Base-by-base conservation (phyloP, 805 yeast genomes). In the Wickerhamiella slavikovae region DNA sequence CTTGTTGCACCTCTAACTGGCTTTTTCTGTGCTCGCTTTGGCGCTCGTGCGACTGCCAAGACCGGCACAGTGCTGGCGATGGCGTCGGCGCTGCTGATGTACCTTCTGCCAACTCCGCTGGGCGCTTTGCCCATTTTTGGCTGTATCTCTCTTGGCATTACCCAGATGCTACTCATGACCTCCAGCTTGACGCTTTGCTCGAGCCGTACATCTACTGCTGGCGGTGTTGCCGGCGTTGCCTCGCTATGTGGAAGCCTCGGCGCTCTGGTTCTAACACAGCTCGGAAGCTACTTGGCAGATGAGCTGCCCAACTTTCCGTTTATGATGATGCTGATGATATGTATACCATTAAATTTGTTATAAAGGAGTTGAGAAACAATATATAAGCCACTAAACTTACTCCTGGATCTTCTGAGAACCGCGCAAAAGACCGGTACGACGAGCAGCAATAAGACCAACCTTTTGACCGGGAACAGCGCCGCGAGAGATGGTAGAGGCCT, bases 391-490 rank as follows among this genome's bases (percentile, higher is more conserved):
- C n/a, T 15, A 25, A 51, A 45, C 50, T 63, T 69, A 70, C 52
- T 70, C 78, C 67, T 68, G 70, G 56, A 71, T 70, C 72, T 79
- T 82, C 70, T 83, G 94, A 58, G 96, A 79, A 82, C 96, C 96
- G 69, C 96, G 82, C 65, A 83, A 75, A 64, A 83, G 77, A 85
- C 98, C 98, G 56, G 96, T 85, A 76, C 98, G 82, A 80, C 98
- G 82, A 63, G 98, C 98, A 56, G 98, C 98, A 63, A 85, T 89
- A 62, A 85, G 80, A 85, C 98, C 98, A 61, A 91, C 93, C 91
- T 85, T 85, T 72, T 85, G 98, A 79, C 98, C 98, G 56, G 98
- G 69, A 61, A 85, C 96, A 49, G 96, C 95, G 65, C 93, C 93
- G 77, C 96, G 80, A 51, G 93, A 75, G 55, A 85, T 85, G 57